These are phyloP conservation scores for Penicillium nucicola DNA, from an alignment of 495 filamentous ascomycete species.

Conservation along the genomic window DNA sequence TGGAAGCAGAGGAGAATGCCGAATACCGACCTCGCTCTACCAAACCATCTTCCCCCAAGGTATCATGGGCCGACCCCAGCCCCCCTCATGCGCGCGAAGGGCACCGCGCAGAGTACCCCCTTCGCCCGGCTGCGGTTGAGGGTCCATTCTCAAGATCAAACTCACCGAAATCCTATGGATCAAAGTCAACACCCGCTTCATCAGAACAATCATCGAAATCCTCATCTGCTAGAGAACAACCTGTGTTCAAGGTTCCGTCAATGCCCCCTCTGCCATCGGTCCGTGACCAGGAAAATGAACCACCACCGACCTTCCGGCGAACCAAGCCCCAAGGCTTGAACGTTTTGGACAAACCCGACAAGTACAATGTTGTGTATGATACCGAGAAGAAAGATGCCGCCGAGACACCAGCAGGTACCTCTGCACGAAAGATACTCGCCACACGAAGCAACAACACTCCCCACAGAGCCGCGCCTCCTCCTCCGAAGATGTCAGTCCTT, in stretches of 20 bases:
- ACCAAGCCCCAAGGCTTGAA: constrained; percentile 57
- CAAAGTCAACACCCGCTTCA: constrained; percentile 40
- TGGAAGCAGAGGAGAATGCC: constrained; percentile 21
- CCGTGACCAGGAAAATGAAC: constrained; percentile 79
- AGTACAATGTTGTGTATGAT: constrained; percentile 47
- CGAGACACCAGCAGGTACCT: constrained; percentile 45
- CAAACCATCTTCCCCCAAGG: constrained; percentile 39
- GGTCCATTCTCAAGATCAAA: constrained; percentile 37
- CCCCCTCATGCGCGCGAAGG: constrained; percentile 29
- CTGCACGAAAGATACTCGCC: constrained; percentile 67
- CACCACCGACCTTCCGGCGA: constrained; percentile 70
- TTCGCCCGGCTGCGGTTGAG: constrained; percentile 19
- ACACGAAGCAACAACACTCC: constrained; percentile 80
- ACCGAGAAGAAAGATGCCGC: constrained; percentile 45
- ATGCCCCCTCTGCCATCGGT: constrained; percentile 55
- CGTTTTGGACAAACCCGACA: constrained; percentile 58
- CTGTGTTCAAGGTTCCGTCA: constrained; percentile 66
- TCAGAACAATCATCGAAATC: constrained; percentile 41
- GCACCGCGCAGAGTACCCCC: constrained; percentile 22
- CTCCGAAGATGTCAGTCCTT: constrained; percentile 92
- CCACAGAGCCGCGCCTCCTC: constrained; percentile 72
- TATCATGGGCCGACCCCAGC: constrained; percentile 46
- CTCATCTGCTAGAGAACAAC: constrained; percentile 39
- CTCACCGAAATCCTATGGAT: constrained; percentile 40
- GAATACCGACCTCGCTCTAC: constrained; percentile 28